Percentiles rank a stretch among this genome's conserved stretches.
Conservation (phyloP, 2,329 filamentous ascomycete genomes). For the Fusarium protoensiforme region DNA sequence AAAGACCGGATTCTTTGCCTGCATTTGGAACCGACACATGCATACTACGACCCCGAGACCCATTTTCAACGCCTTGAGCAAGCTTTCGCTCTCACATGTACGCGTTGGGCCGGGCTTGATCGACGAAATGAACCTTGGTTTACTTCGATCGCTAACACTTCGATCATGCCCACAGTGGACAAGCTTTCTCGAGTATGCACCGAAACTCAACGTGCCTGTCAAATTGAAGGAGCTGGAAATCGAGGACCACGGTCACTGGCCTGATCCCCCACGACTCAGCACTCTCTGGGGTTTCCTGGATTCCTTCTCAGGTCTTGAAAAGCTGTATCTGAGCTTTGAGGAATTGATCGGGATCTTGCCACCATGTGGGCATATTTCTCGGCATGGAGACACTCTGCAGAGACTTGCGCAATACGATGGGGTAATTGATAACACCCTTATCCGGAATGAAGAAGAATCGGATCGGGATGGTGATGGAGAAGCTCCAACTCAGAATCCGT, state of each 20-base stretch:
- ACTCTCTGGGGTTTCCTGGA: not conserved
- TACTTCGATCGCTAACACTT: not conserved
- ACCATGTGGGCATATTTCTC: not conserved
- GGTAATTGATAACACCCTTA: not conserved
- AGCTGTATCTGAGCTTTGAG: not conserved
- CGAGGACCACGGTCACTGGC: not conserved
- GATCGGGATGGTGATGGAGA: not conserved
- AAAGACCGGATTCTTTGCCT: not conserved
- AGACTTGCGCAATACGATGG: slow-evolving; percentile 2
- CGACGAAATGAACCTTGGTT: not conserved
- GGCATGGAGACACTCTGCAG: slow-evolving; percentile 1
- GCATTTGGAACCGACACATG: not conserved
- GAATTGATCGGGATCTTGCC: not conserved
- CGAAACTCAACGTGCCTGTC: not conserved
- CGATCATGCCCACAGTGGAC: not conserved
- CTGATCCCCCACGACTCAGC: not conserved
- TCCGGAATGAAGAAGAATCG: not conserved
- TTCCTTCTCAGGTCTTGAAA: not conserved
- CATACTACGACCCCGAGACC: not conserved
- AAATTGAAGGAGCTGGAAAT: not conserved
- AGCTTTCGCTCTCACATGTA: not conserved
- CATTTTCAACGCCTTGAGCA: not conserved
- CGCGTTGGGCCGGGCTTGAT: not conserved
- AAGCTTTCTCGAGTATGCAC: not conserved
- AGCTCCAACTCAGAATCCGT: not conserved